phyloP scores from a whole-genome alignment of 352 stramenopile genomes.

The Pythium apleroticum region DNA sequence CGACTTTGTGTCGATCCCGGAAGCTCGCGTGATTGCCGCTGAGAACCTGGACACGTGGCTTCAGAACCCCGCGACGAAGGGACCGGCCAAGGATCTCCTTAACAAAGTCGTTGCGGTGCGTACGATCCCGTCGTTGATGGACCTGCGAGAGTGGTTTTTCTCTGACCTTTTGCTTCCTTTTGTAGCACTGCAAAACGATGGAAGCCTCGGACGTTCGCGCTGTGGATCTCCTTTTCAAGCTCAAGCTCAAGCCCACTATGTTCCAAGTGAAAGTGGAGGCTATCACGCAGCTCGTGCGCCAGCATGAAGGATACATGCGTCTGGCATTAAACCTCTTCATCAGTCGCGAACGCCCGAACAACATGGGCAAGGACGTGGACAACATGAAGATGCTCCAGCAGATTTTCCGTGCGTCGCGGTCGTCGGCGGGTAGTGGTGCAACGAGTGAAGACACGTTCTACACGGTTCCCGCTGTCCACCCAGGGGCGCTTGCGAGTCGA shows the following conservation, averaged over 20 bases:
- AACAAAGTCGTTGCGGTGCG: conserved; percentile 59
- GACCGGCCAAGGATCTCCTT: conserved; percentile 67
- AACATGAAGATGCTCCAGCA: conserved; percentile 91
- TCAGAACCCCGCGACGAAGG: conserved; percentile 78
- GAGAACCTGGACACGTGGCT: conserved; percentile 81
- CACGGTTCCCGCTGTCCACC: conserved; percentile 46
- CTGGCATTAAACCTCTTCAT: conserved; percentile 72
- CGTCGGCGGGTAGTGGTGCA: conserved; percentile 1
- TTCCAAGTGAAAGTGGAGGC: conserved; percentile 87
- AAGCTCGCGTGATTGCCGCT: conserved; percentile 62
- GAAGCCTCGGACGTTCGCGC: conserved; percentile 56
- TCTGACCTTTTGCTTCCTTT: not conserved
- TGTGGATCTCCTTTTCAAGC: conserved; percentile 74
- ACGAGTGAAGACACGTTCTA: conserved; percentile 65
- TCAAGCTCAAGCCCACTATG: conserved; percentile 88
- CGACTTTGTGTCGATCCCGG: conserved; percentile 61
- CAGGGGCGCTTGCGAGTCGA: conserved; percentile 60
- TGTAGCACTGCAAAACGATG: conserved; percentile 58
- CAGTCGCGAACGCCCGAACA: conserved; percentile 72
- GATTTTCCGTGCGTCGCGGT: conserved; percentile 73
- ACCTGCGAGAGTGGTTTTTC: too few relatives aligned
- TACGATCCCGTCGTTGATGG: too few relatives aligned
- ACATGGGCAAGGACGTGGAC: conserved; percentile 84
- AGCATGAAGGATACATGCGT: conserved; percentile 68
- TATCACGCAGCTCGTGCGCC: conserved; percentile 75